Conservation (phyloP, 2,329 filamentous ascomycete genomes). For the Talaromyces piceae region DNA sequence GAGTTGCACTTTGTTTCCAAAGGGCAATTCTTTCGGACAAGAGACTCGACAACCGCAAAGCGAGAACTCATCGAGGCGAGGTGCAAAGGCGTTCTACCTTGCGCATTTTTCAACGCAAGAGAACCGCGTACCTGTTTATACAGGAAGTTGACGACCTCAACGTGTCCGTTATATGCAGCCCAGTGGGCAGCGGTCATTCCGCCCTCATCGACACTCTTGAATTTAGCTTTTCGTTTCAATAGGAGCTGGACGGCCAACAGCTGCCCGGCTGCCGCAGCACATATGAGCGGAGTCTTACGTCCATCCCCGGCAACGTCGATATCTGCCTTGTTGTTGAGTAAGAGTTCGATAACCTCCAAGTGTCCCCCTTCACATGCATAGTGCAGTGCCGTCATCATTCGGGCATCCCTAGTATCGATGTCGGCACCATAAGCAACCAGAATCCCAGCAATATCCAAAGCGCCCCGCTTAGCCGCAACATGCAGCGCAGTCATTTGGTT, state of each 20-base stretch:
- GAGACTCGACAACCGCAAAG: constrained; percentile 31
- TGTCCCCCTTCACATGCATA: constrained; percentile 28
- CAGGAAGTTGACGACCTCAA: constrained; percentile 28
- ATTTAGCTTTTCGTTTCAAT: constrained; percentile 25
- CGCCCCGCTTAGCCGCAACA: constrained; percentile 26
- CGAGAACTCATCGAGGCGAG: constrained; percentile 28
- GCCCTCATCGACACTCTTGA: constrained; percentile 21
- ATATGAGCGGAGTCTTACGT: constrained; percentile 27
- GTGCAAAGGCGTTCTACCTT: constrained; percentile 30
- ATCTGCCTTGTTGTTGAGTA: constrained; percentile 26
- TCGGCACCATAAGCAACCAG: constrained; percentile 26
- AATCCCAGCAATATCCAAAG: constrained; percentile 26
- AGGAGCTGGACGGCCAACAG: constrained; percentile 22
- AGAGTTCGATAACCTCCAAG: constrained; percentile 18
- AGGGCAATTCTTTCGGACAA: constrained; percentile 25
- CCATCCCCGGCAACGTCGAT: constrained; percentile 25
- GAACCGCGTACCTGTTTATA: constrained; percentile 21
- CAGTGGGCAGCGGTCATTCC: constrained; percentile 33
- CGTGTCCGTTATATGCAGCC: constrained; percentile 32
- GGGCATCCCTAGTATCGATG: constrained; percentile 29
- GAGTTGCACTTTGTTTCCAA: constrained; percentile 24
- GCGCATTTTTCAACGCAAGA: constrained; percentile 20
- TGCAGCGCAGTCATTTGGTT: constrained; percentile 29
- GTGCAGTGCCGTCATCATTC: constrained; percentile 30
- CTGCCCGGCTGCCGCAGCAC: constrained; percentile 26